Percentiles rank a stretch among this genome's conserved stretches.
phyloP scores from a whole-genome alignment of 2,329 filamentous ascomycete genomes.

The Talaromyces verruculosus region DNA sequence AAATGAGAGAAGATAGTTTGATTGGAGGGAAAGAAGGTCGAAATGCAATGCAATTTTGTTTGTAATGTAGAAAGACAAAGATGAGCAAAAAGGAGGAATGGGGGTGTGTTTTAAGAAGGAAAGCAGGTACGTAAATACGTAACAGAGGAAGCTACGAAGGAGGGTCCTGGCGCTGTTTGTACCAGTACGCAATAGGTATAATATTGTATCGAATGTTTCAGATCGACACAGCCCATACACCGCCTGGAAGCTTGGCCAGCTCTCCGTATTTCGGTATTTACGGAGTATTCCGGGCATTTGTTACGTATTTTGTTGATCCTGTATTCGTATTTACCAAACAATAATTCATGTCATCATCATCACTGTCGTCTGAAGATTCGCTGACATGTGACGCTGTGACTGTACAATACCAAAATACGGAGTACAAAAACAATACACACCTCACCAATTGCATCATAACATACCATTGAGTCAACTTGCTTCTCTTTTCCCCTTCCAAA shows the following conservation, averaged over 20 bases:
- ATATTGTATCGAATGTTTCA: constrained; percentile 2
- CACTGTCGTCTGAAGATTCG: too few species aligned
- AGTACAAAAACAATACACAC: neutral
- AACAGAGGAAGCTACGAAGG: constrained; percentile 1
- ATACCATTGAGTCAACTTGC: neutral
- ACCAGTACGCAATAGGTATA: neutral
- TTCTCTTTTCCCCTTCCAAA: neutral
- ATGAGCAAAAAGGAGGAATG: constrained; percentile 2
- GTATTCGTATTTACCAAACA: neutral
- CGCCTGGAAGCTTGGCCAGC: constrained; percentile 3
- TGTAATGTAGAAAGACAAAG: neutral
- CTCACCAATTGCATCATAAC: neutral
- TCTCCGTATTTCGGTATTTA: neutral
- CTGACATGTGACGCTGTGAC: neutral
- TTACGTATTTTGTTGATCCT: neutral
- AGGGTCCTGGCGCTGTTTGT: constrained; percentile 2
- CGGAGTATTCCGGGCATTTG: neutral
- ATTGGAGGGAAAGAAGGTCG: neutral
- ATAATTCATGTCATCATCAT: neutral
- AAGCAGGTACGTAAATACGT: constrained; percentile 9
- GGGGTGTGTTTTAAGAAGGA: constrained; percentile 2
- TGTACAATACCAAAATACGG: neutral
- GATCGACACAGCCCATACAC: constrained; percentile 7
- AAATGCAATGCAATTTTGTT: neutral
- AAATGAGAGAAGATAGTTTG: neutral